Evolutionary conservation across 2,329 filamentous ascomycete genomes (phyloP).

Genomic region (Esteya vermicola): DNA sequence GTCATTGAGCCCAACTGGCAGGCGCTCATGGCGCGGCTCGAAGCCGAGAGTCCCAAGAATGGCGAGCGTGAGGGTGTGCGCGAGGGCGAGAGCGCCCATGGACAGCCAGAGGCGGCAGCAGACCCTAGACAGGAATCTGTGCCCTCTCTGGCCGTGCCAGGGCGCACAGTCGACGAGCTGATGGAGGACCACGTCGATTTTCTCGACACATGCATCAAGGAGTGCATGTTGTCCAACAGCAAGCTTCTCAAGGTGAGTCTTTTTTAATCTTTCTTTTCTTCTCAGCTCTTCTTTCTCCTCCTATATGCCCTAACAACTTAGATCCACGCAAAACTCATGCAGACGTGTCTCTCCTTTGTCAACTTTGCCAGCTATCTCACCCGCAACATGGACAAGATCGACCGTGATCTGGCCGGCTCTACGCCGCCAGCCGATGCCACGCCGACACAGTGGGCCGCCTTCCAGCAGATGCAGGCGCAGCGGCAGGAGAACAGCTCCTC

Average conservation of each 20-base stretch:
- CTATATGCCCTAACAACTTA: slow-evolving; percentile 27
- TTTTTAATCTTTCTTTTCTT: not conserved
- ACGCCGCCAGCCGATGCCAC: slow-evolving; percentile 46
- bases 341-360: slow-evolving; percentile 88
- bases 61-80: no score
- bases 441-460: slow-evolving; percentile 44
- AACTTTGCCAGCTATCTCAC: slow-evolving; percentile 78
- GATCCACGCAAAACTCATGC: slow-evolving; percentile 97
- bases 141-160: slow-evolving; percentile 13
- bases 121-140: not conserved
- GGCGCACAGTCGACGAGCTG: slow-evolving; percentile 80
- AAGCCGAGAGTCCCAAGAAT: no score
- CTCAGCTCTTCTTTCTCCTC: not conserved
- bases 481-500: slow-evolving; percentile 18
- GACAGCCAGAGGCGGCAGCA: slow-evolving; percentile 18
- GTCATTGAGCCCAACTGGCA: slow-evolving; percentile 98
- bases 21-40: slow-evolving; percentile 76
- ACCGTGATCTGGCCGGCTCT: slow-evolving; percentile 56
- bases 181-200: slow-evolving; percentile 99
- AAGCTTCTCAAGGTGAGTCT: slow-evolving; percentile 70
- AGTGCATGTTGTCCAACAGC: slow-evolving; percentile 97
- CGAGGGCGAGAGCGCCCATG: no score
- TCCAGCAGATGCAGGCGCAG: slow-evolving; percentile 31
- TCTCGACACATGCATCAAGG: slow-evolving; percentile 90
- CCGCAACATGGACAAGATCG: slow-evolving; percentile 68